Base-by-base conservation (phyloP, 2,329 filamentous ascomycete species). In the Pseudogymnoascus sp. region DNA sequence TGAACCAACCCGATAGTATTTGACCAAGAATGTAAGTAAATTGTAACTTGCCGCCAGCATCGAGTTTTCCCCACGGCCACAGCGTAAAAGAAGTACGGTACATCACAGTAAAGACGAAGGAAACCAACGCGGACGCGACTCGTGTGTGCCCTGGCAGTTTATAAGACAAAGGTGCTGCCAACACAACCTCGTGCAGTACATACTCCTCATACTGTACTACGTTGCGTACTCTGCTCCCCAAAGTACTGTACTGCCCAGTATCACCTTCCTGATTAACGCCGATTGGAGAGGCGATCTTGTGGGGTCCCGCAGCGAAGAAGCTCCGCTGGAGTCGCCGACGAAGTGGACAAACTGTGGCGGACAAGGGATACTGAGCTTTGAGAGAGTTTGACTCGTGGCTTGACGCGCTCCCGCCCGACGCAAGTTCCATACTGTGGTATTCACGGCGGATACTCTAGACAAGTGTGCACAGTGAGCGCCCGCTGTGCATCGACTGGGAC, bases 211-310 rank as follows among this genome's bases (percentile, higher is more conserved):
- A 56, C 16, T 56, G 50, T 56, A 56, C 50, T 56, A 56, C 50
- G 50, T 56, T 56, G 50, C 50, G 50, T 56, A 56, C 24, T 29
- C 6, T 53, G n/a, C n/a, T 53, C n/a, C n/a, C 29, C 31, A 44
- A 29, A 56, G 50, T 56, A 33, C 29, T 5, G 29, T 19, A 56
- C 50, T 6, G 29, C 8, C 47, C 26, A 56, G 47, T 56, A 56
- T 56, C 50, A 56, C 50, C 50, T 56, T 56, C 50, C 50, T 56
- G 10, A 56, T 56, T 56, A 56, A 56, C 50, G 50, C 50, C 50
- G 50, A 56, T 56, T 56, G 50, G 50, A 56, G 50, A 56, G 29
- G 19, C 50, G 50, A 56, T 56, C 50, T 56, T 56, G 50, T 56
- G 50, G 50, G 50, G 50, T 56, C 50, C 50, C 50, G 50, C 29